Evolutionary conservation across 805 yeast genomes (phyloP), one percentile per base, ranked within the genome.

Genomic region (Naumovozyma castellii): DNA sequence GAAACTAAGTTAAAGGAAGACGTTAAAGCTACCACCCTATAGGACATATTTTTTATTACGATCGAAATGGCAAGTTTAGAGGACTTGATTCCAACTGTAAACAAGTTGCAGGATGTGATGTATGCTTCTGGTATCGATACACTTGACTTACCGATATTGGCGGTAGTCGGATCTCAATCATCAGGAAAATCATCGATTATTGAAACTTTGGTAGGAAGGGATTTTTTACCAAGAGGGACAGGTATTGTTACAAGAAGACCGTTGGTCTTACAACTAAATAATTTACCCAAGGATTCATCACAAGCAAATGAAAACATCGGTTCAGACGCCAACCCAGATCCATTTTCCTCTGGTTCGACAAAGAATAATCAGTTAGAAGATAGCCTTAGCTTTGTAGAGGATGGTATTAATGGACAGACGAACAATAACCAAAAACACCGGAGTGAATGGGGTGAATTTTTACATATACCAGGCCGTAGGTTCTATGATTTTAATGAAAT

Each of bases 211-310:
- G 95, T 90, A 15, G 96, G 97, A n/a, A 77, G 80, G 59, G 97
- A 92, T 62, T 90, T 90, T 52, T 67, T 90, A 43, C 98, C 98
- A 34, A 72, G 98, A 56, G 97, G 97, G 16, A 87, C 97, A 2
- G 98, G 98, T 19, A 90, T 90, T 41, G 97, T 92, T 34, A 90
- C 98, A 18, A 75, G 98, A 58, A 72, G 98, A 45, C 98, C 98
- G 0, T 68, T 92, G 46, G 83, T 92, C 25, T 70, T 92, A 45
- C 97, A 92, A 64, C 69, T 92, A 54, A 84, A 85, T 59, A 87
- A 79, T 58, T 62, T 64, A 22, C 42, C 64, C 9, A 57, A 8
- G 15, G 32, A n/a, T 9, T 29, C 32, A 5, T 5, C 5, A 5
- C 8, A 29, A 12, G 14, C 14, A 6, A 20, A 47, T 45, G 38